Evolutionary conservation across 257 asterid species (phyloP), one percentile per base, ranked within the genome.

Genomic region (Anisodus acutangulus): DNA sequence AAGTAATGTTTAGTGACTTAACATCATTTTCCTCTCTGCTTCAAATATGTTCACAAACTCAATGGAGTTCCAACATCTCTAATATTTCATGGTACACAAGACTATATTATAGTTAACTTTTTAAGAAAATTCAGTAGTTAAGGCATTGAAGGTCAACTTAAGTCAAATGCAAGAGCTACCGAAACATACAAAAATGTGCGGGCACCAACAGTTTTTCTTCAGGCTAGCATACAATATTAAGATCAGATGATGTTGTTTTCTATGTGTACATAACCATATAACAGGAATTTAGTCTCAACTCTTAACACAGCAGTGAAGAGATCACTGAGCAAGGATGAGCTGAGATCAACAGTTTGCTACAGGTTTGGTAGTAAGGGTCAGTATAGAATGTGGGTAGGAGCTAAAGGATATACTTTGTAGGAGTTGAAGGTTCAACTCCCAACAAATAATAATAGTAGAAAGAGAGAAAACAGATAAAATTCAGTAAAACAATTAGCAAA

Each of bases 211-310:
- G 63, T 13, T 76, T 31, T 49, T 51, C 3, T 12, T 51, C 5
- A 26, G 81, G 37, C 26, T 76, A 76, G 63, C 47, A 76, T 51
- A 26, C 45, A 51, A 22, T 51, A 51, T 12, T 72, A 9, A 72
- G 22, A 51, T 51, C 81, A 76, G 13, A 51, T 51, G 51, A 76
- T 51, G 81, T 12, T 8, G 81, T 76, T 51, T 54, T 51, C 19
- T 6, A 6, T 49, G n/a, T 6, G 80, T n/a, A 47, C 15, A 43
- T 47, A 72, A 72, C 80, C 54, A 72, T 72, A 5, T 51, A 76
- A 76, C 81, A 13, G 63, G 26, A 76, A 76, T 26, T 51, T 35
- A 51, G 45, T 22, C 81, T 76, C 81, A 76, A 76, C 45, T 51
- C 41, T 10, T 76, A 76, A 76, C 22, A 26, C 15, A 51, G 63